These are phyloP conservation scores for Populus pruinosa DNA, from an alignment of 345 rosid genomes.

Conservation along the genomic window DNA sequence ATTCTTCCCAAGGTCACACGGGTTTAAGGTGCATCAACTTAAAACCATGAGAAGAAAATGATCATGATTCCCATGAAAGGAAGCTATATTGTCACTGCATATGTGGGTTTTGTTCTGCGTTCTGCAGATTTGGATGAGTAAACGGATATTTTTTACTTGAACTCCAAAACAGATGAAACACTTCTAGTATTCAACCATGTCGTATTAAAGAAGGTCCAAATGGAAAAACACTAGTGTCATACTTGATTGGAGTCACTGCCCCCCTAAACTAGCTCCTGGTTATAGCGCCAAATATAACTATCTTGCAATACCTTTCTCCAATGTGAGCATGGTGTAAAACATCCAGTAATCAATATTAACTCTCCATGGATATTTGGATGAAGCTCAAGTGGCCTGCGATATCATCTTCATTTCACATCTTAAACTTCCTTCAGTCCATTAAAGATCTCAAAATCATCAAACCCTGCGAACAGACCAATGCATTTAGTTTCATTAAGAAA, in stretches of 20 bases:
- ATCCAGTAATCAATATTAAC: neutral
- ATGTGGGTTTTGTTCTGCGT: neutral
- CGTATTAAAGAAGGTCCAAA: neutral
- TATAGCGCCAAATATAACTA: neutral
- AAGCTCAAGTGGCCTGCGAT: neutral
- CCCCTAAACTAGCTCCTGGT: neutral
- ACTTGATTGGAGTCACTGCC: neutral
- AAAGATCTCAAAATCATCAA: conserved; percentile 75
- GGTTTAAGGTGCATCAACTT: neutral
- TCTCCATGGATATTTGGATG: neutral
- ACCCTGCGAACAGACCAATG: conserved; percentile 50
- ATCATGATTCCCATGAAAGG: neutral
- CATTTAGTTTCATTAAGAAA: neutral
- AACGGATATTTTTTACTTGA: no score
- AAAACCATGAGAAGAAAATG: neutral
- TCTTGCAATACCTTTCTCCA: conserved; percentile 5
- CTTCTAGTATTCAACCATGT: neutral
- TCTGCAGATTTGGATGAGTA: neutral
- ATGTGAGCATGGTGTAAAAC: neutral
- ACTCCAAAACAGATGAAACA: neutral
- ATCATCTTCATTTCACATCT: neutral
- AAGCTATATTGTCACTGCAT: neutral
- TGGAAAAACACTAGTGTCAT: neutral
- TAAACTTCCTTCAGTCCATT: conserved; percentile 19
- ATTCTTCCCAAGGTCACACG: neutral